Evolutionary conservation across 306 rosid genomes (phyloP).

Genomic region (Chamaecrista fasciculata): DNA sequence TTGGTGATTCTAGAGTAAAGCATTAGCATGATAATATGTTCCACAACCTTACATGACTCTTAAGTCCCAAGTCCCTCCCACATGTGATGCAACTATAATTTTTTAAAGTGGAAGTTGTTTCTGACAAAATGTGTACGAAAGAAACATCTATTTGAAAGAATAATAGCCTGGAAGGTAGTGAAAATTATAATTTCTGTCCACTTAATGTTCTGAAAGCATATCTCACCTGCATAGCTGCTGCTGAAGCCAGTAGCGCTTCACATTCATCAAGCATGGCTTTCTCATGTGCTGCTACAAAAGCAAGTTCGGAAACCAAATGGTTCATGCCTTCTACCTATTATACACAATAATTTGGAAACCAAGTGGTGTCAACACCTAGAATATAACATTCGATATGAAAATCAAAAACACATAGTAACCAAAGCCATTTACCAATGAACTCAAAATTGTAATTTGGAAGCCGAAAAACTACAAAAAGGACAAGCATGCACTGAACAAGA

Average conservation of each 20-base stretch:
- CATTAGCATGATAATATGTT: not conserved
- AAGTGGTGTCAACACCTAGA: conserved; percentile 11
- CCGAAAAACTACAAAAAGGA: not conserved
- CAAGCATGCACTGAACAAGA: not conserved
- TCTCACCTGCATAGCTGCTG: conserved; percentile 78
- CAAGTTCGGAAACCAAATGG: conserved; percentile 65
- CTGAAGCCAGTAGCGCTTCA: conserved; percentile 62
- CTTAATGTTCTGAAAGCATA: not conserved
- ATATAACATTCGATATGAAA: conserved; percentile 15
- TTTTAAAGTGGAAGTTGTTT: not conserved
- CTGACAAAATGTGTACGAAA: not conserved
- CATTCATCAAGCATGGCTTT: conserved; percentile 73
- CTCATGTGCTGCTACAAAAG: conserved; percentile 64
- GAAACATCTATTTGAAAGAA: conserved; percentile 1
- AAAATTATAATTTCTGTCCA: not conserved
- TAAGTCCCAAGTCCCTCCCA: conserved; percentile 1
- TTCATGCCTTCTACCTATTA: conserved; percentile 67
- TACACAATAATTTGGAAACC: not conserved
- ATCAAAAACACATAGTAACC: not conserved
- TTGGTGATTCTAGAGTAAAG: conserved; percentile 7
- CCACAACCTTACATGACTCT: not conserved
- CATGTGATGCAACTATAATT: not conserved
- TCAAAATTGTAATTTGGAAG: not conserved
- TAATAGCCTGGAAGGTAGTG: not conserved
- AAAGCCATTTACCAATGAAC: conserved; percentile 10